Percentiles rank a stretch among this genome's conserved stretches.
Conservation (phyloP, 495 filamentous ascomycete species). For the Evernia prunastri region DNA sequence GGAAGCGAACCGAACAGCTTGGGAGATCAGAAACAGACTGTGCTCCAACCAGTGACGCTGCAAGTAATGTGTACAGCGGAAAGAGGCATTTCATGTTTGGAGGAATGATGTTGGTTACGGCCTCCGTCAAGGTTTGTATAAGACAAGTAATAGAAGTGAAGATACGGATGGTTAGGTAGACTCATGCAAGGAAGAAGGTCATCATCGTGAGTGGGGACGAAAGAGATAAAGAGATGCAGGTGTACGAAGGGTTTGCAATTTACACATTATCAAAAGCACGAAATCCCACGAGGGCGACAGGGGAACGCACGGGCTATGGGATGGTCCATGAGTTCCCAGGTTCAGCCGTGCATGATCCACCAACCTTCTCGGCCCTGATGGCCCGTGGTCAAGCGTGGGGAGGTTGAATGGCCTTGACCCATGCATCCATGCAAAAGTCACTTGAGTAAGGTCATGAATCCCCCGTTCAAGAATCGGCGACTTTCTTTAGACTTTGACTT, state of each 20-base stretch:
- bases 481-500: not conserved
- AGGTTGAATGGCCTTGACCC: not conserved
- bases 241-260: not conserved
- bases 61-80: not conserved
- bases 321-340: not conserved
- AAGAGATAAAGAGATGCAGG: not conserved
- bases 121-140: not conserved
- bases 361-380: slow-evolving; percentile 3
- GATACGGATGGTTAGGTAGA: no score
- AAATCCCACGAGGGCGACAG: slow-evolving; percentile 1
- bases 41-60: not conserved
- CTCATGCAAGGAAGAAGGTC: not conserved
- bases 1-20: slow-evolving; percentile 18
- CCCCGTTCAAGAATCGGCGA: not conserved
- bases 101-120: not conserved
- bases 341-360: not conserved
- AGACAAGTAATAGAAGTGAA: not conserved
- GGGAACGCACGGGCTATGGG: not conserved
- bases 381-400: not conserved
- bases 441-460: slow-evolving; percentile 4
- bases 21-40: slow-evolving; percentile 22
- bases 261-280: not conserved
- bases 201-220: not conserved
- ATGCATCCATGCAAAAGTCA: not conserved
- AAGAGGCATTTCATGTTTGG: not conserved